Base-by-base conservation (phyloP, 768 basidiomycete genomes). In the Hygrophoropsis aurantiaca region DNA sequence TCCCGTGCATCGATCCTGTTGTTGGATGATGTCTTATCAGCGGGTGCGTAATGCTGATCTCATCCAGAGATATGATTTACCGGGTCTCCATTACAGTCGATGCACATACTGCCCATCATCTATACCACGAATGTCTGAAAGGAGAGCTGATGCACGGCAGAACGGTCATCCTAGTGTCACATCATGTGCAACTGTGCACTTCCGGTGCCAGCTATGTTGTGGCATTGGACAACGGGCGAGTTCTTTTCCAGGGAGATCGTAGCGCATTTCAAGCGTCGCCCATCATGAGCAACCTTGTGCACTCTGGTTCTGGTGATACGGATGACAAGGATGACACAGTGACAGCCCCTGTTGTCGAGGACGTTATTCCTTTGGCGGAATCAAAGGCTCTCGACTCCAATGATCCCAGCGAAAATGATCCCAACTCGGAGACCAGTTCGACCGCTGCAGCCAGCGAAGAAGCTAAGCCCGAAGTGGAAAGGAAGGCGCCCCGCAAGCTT, bases 131-230 rank as follows among this genome's bases (percentile, higher is more conserved):
- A 44, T 94, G 91, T 56, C 71, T 98, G 18, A 74, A 78, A 52
- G 93, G 94, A 7, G 83, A 87, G 39, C 70, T 97, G 34, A 74
- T 93, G 61, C 65, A 70, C n/a, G 84, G 81, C 15, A 77, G 94
- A 39, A 97, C 94, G 1, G 70, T 95, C 40, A 74, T 97, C 37
- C 75, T 98, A 19, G 93, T 97, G 42, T 97, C 94, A 3, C 95
- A 99, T 59, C 93, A 95, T 59, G 88, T 97, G 26, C 88, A 93
- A 58, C 75, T 98, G 4, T 93, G 90, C 58, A 77, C 82, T 2
- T 81, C 89, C 1, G 86, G 81, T 24, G 91, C 94, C 2, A 71
- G 68, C 20, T 94, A 91, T 64, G 75, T 97, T 54, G 87, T 95
- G 32, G 84, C 87, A 11, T 74, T 93, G 23, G 89, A 92, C 27